Base-by-base conservation (phyloP, 2,329 filamentous ascomycete genomes). In the Talaromyces amestolkiae region DNA sequence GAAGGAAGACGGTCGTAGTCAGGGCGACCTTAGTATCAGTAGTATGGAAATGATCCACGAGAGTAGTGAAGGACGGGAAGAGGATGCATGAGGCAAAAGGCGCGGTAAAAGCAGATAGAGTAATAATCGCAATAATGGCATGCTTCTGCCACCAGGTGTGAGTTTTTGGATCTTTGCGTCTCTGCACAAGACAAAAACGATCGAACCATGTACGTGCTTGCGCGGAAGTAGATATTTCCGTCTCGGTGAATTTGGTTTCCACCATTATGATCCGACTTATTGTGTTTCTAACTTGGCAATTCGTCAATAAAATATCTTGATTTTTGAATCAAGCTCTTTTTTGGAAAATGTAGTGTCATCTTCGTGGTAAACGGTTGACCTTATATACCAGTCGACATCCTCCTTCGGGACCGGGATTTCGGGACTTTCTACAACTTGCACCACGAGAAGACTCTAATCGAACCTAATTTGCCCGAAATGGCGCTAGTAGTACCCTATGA, bases 1-100 rank as follows among this genome's bases (percentile, higher is more conserved):
- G 71, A 73, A 78, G 76, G 61, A 77, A 79, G 63, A 80, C 70
- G 0, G 78, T 76, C 0, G 79, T 73, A 39, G 75, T 75, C 15
- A 80, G 66, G 60, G 79, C 79, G 33, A 76, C 74, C 15, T 77
- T 70, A 0, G 76, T 75, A 1, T 74, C 67, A 0, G 73, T 72
- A 11, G 71, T 70, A 65, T 77, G 58, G 65, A 80, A 76, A 19
- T 72, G 70, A 2, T 61, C 47, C 2, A 73, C 70, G 35, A 79
- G 77, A 24, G 75, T 71, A 2, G 67, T 67, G 17, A 80, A 71
- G 8, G 59, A 61, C 22, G 59, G 59, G 59, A 61, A 61, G 41
- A 61, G 59, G 24, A 61, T 61, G 15, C 22, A 49, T 13, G 59
- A 61, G 17, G 59, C 59, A 61, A 61, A 61, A 17, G 58, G 58